Evolutionary conservation across 2,329 filamentous ascomycete genomes (phyloP).

Genomic region (Ascochyta viciae-villosae): DNA sequence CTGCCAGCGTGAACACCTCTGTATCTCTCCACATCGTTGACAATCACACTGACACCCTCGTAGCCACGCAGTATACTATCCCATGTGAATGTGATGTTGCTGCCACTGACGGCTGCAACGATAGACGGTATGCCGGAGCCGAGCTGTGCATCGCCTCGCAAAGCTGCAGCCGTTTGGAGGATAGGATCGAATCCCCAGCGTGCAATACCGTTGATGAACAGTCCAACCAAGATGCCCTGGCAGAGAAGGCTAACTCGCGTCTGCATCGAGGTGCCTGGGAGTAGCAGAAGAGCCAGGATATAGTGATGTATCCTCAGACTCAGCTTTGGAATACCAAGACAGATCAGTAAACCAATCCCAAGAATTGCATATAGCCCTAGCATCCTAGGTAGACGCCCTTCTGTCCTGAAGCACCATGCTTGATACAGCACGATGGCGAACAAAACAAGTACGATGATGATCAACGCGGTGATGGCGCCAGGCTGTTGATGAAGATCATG

Average conservation of each 20-base stretch:
- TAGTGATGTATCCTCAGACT: slow-evolving; percentile 91
- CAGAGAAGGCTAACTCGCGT: slow-evolving; percentile 86
- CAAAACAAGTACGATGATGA: slow-evolving; percentile 42
- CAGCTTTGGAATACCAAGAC: slow-evolving; percentile 76
- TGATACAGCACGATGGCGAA: slow-evolving; percentile 39
- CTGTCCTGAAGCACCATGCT: slow-evolving; percentile 42
- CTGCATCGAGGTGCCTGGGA: slow-evolving; percentile 88
- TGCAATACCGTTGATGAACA: slow-evolving; percentile 93
- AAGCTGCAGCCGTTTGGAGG: slow-evolving; percentile 76
- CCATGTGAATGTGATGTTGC: slow-evolving; percentile 57
- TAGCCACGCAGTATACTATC: slow-evolving; percentile 56
- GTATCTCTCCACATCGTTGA: slow-evolving; percentile 86
- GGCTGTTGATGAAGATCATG: slow-evolving; percentile 49
- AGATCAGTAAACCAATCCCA: slow-evolving; percentile 81
- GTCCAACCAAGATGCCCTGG: slow-evolving; percentile 85
- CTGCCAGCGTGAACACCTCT: slow-evolving; percentile 64
- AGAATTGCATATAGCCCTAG: slow-evolving; percentile 80
- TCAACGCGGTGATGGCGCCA: slow-evolving; percentile 45
- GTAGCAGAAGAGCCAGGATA: slow-evolving; percentile 83
- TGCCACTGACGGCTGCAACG: slow-evolving; percentile 44
- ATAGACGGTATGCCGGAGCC: slow-evolving; percentile 65
- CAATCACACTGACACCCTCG: slow-evolving; percentile 80
- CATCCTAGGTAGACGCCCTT: slow-evolving; percentile 69
- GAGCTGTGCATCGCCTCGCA: slow-evolving; percentile 63
- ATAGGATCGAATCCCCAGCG: slow-evolving; percentile 92